phyloP scores from a whole-genome alignment of 78 protist species.

The Dictyostelium capitatum region DNA sequence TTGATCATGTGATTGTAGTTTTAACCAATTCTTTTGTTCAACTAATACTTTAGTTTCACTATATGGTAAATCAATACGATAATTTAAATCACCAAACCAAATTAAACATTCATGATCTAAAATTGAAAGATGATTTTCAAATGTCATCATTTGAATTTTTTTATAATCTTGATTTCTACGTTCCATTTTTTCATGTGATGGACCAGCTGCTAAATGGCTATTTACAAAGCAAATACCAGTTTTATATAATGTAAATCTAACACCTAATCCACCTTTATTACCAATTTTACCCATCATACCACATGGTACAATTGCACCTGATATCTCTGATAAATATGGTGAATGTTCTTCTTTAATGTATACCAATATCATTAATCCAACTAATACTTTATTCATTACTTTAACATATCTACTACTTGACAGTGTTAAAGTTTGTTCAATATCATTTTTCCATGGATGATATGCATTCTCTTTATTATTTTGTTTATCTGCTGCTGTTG shows the following conservation, averaged over 20 bases:
- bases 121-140: conserved; percentile 40
- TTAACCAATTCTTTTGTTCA: conserved; percentile 19
- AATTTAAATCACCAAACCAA: conserved; percentile 78
- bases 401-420: conserved; percentile 24
- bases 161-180: conserved; percentile 60
- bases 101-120: conserved; percentile 66
- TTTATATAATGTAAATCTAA: conserved; percentile 53
- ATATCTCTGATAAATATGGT: conserved; percentile 21
- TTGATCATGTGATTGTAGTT: conserved; percentile 36
- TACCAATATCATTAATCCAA: conserved; percentile 61
- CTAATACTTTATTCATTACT: conserved; percentile 65
- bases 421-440: conserved; percentile 60
- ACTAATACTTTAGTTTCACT: conserved; percentile 22
- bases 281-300: conserved; percentile 83
- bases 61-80: conserved; percentile 57
- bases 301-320: conserved; percentile 62
- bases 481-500: conserved; percentile 63
- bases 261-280: conserved; percentile 68
- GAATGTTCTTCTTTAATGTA: conserved; percentile 72
- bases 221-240: conserved; percentile 75
- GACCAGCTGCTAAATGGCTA: conserved; percentile 74
- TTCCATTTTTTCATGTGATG: conserved; percentile 69
- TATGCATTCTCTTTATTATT: conserved; percentile 64
- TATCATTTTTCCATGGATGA: conserved; percentile 83
- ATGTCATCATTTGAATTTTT: conserved; percentile 70